Base-by-base conservation (phyloP, 23 red algal genomes). In the Gracilariopsis chorda region DNA sequence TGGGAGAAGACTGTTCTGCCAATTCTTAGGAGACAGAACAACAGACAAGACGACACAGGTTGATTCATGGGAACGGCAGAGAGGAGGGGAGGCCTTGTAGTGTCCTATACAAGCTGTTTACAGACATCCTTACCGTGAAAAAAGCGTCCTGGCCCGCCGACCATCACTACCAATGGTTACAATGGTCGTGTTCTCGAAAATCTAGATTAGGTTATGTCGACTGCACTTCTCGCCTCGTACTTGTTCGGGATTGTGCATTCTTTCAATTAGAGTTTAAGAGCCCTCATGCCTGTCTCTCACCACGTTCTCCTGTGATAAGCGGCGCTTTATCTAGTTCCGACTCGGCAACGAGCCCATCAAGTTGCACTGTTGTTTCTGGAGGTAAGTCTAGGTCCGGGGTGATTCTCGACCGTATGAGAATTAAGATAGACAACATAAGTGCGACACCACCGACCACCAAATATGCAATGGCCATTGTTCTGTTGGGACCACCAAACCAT, bases 401-500 rank as follows among this genome's bases (percentile, higher is more conserved):
- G 59, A 44, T 72, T 49, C 88, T 56, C 20, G 74, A 81, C 35
- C 71, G 69, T 2, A 96, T 25, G 19, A 94, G 23, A 49, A 98
- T 77, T 33, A 62, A 43, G 20, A 87, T 57, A 1, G 95, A 84
- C 33, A 94, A 45, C 24, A 94, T 48, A 43, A 98, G 46, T 10
- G 87, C 79, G 23, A 94, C 51, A 20, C 84, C 86, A 43, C 95
- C 90, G 34, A 98, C 92, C 20, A 51, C 80, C 3, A 98, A 57
- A 51, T 98, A 98, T 41, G 86, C 72, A 57, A 94, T 76, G 11
- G 83, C 91, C 35, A 98, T 47, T 60, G 88, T 78, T 48, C 65
- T 71, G 78, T 94, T 94, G 11, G 73, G 68, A 45, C 91, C 88
- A 19, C 95, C 95, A 83, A 94, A 94, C 95, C 95, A 98, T n/a